Conservation (phyloP, 192 early-diverging fungal species). For the Gamsiella multidivaricata region DNA sequence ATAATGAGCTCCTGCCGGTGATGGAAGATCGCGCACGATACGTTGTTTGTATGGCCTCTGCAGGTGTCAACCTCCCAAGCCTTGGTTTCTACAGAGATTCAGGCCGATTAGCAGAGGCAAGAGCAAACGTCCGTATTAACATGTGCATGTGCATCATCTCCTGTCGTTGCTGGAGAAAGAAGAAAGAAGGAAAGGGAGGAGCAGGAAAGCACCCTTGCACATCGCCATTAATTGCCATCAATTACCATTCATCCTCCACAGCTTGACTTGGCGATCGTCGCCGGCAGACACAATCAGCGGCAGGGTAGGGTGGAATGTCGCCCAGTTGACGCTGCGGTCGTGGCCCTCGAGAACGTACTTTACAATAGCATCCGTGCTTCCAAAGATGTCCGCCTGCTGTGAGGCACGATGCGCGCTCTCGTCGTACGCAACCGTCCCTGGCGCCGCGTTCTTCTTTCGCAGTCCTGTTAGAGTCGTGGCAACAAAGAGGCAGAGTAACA, state of each 20-base stretch:
- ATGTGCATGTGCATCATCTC: no score
- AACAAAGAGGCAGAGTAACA: neutral
- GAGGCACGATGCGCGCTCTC: constrained; percentile 61
- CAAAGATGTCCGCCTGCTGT: constrained; percentile 95
- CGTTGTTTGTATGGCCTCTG: constrained; percentile 98
- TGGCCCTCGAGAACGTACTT: constrained; percentile 99
- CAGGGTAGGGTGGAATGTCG: constrained; percentile 94
- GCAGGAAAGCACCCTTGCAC: no score
- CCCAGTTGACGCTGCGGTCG: constrained; percentile 98
- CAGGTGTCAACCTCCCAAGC: constrained; percentile 99
- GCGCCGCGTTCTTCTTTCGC: constrained; percentile 83
- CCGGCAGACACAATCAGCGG: constrained; percentile 97
- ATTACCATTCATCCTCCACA: constrained; percentile 99
- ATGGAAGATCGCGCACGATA: constrained; percentile 94
- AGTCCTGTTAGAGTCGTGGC: neutral
- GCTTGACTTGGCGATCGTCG: constrained; percentile 97
- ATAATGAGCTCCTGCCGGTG: constrained; percentile 96
- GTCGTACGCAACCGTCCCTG: constrained; percentile 64
- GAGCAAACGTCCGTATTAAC: no score
- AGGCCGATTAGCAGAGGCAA: no score
- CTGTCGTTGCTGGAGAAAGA: no score
- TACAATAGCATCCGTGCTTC: constrained; percentile 93
- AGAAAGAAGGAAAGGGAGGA: no score
- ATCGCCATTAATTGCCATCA: no score
- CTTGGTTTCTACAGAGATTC: constrained; percentile 85